These are phyloP conservation scores for Chytriomyces sp. DNA, from an alignment of 192 early-diverging fungal species.

Conservation along the genomic window DNA sequence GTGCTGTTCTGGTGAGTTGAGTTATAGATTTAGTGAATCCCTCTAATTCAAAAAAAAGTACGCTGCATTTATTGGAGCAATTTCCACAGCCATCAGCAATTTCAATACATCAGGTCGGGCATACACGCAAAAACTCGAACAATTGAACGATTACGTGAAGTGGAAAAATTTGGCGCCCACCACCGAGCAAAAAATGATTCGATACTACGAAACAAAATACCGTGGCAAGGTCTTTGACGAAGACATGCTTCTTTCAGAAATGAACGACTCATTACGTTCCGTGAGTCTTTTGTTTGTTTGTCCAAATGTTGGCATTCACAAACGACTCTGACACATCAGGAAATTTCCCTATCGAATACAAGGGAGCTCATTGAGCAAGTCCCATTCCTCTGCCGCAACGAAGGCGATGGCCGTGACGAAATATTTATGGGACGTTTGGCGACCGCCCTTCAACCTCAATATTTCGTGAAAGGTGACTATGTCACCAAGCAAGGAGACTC, in stretches of 20 bases:
- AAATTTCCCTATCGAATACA: slow-evolving; percentile 34
- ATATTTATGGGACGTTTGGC: slow-evolving; percentile 26
- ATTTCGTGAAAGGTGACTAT: slow-evolving; percentile 31
- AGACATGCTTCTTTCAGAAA: slow-evolving; percentile 20
- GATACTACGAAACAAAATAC: slow-evolving; percentile 35
- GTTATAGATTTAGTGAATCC: too few species aligned
- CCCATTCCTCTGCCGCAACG: slow-evolving; percentile 29
- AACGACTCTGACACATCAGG: slow-evolving; percentile 3
- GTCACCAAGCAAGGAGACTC: slow-evolving; percentile 34
- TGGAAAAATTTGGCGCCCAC: slow-evolving; percentile 16
- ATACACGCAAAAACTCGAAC: slow-evolving; percentile 35
- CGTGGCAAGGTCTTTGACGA: slow-evolving; percentile 40
- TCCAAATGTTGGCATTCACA: not conserved
- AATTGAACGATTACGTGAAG: too few species aligned
- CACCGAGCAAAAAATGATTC: slow-evolving; percentile 20
- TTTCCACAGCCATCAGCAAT: slow-evolving; percentile 7
- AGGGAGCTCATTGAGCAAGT: slow-evolving; percentile 30
- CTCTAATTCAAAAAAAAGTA: too few species aligned
- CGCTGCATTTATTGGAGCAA: slow-evolving; percentile 17
- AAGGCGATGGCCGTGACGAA: slow-evolving; percentile 34
- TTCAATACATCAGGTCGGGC: slow-evolving; percentile 22
- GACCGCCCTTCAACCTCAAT: not conserved
- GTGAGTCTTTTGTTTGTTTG: slow-evolving; percentile 8
- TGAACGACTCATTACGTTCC: slow-evolving; percentile 31
- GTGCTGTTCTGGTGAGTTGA: slow-evolving; percentile 23